A percentile compares a stretch with the other conserved stretches of the same genome.
Evolutionary conservation across 148 eudicot genomes (phyloP).

Genomic region (Cornus suecica): DNA sequence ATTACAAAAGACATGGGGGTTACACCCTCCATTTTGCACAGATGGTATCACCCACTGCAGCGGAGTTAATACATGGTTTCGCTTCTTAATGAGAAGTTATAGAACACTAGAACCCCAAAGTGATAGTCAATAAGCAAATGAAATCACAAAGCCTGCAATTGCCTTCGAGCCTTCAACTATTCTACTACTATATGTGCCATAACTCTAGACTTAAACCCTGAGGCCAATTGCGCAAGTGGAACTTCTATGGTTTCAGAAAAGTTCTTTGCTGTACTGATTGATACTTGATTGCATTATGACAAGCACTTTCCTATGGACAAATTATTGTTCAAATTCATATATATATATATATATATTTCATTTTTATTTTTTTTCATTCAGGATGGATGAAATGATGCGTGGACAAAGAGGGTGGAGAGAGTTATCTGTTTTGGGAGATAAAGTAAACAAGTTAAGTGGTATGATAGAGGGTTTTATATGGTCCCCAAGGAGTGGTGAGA

Average conservation of each 20-base stretch:
- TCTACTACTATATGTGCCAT: neutral
- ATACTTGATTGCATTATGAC: neutral
- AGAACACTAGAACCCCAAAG: neutral
- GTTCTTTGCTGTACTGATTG: neutral
- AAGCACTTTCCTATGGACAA: neutral
- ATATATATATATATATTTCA: too few relatives aligned
- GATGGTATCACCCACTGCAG: too few relatives aligned
- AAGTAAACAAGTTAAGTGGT: conserved; percentile 88
- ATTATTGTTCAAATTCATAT: neutral
- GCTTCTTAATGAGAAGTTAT: neutral
- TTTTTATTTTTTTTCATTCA: conserved; percentile 29
- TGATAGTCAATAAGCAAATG: neutral
- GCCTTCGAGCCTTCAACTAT: neutral
- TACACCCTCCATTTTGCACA: neutral
- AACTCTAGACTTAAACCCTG: neutral
- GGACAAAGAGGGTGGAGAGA: conserved; percentile 99
- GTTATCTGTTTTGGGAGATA: conserved; percentile 87
- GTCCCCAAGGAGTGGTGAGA: conserved; percentile 84
- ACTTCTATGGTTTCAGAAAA: neutral
- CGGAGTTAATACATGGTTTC: neutral
- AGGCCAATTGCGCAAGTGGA: neutral
- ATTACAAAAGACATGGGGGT: too few relatives aligned
- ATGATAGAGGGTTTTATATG: conserved; percentile 97
- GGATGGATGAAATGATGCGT: conserved; percentile 99
- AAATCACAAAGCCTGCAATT: neutral